phyloP scores from a whole-genome alignment of 345 rosid genomes.

The Geranium brycei region DNA sequence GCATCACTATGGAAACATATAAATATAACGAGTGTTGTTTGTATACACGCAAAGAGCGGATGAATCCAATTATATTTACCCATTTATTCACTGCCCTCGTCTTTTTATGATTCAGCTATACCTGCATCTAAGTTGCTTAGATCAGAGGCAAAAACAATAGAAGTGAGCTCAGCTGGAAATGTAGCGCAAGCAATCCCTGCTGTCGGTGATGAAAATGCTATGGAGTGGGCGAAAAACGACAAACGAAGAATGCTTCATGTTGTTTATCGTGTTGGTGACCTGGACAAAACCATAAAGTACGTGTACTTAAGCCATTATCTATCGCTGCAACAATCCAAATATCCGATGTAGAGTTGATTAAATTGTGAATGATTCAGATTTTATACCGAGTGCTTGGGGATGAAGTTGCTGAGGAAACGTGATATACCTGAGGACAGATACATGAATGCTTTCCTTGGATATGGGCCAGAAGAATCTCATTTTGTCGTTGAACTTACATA shows the following conservation, averaged over 20 bases:
- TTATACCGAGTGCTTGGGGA: conserved; percentile 35
- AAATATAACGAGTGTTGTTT: too few relatives aligned
- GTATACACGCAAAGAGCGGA: too few relatives aligned
- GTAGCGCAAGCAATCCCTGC: neutral
- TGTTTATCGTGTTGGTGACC: conserved; percentile 30
- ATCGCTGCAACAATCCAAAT: too few relatives aligned
- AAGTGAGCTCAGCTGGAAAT: neutral
- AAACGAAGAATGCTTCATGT: conserved; percentile 26
- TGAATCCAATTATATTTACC: too few relatives aligned
- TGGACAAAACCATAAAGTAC: conserved; percentile 33
- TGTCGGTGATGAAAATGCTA: conserved; percentile 11
- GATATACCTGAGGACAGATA: conserved; percentile 28
- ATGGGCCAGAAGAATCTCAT: conserved; percentile 30
- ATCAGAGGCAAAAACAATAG: too few relatives aligned
- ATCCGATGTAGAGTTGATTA: neutral
- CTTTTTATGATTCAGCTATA: too few relatives aligned
- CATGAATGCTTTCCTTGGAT: conserved; percentile 31
- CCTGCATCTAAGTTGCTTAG: too few relatives aligned
- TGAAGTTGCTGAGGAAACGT: conserved; percentile 28
- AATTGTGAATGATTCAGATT: conserved; percentile 14
- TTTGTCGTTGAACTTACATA: conserved; percentile 32
- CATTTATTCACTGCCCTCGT: too few relatives aligned
- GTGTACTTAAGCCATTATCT: neutral
- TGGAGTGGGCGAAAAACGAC: conserved; percentile 30
- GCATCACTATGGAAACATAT: too few relatives aligned